Evolutionary conservation across 495 filamentous ascomycete genomes (phyloP).

Genomic region (Annulohypoxylon bovei): DNA sequence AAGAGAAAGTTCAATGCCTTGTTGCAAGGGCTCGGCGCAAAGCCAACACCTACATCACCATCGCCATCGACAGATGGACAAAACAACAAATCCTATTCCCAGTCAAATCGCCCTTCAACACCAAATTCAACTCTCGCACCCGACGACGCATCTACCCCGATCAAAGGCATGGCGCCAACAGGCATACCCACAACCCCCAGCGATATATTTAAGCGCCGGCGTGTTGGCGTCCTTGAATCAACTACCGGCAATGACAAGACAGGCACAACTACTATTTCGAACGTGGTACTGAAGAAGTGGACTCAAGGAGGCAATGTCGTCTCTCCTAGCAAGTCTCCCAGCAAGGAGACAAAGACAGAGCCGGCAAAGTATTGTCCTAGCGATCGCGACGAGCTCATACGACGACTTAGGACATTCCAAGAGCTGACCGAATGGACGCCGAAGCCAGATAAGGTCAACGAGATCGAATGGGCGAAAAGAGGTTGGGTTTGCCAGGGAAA

Average conservation of each 20-base stretch:
- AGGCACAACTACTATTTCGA: slow-evolving; percentile 49
- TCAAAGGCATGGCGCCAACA: slow-evolving; percentile 31
- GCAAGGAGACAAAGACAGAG: slow-evolving; percentile 35
- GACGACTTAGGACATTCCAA: slow-evolving; percentile 84
- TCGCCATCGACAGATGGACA: slow-evolving; percentile 27
- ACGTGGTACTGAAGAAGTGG: slow-evolving; percentile 57
- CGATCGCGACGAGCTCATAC: slow-evolving; percentile 84
- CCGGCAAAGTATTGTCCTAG: slow-evolving; percentile 78
- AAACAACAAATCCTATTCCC: slow-evolving; percentile 31
- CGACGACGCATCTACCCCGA: slow-evolving; percentile 35
- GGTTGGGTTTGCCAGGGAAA: slow-evolving; percentile 89
- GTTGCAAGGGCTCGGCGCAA: slow-evolving; percentile 60
- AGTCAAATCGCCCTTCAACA: slow-evolving; percentile 36
- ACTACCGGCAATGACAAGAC: slow-evolving; percentile 35
- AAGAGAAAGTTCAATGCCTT: slow-evolving; percentile 68
- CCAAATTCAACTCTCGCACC: slow-evolving; percentile 30
- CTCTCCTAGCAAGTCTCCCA: slow-evolving; percentile 27
- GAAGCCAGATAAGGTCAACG: slow-evolving; percentile 82
- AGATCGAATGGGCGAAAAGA: slow-evolving; percentile 94
- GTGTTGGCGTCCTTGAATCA: slow-evolving; percentile 48
- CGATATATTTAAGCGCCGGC: slow-evolving; percentile 60
- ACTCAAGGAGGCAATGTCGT: slow-evolving; percentile 21
- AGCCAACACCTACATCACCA: slow-evolving; percentile 41
- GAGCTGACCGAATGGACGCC: slow-evolving; percentile 88
- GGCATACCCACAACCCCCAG: slow-evolving; percentile 29